phyloP scores from a whole-genome alignment of 805 yeast species.

The Candida ficus region DNA sequence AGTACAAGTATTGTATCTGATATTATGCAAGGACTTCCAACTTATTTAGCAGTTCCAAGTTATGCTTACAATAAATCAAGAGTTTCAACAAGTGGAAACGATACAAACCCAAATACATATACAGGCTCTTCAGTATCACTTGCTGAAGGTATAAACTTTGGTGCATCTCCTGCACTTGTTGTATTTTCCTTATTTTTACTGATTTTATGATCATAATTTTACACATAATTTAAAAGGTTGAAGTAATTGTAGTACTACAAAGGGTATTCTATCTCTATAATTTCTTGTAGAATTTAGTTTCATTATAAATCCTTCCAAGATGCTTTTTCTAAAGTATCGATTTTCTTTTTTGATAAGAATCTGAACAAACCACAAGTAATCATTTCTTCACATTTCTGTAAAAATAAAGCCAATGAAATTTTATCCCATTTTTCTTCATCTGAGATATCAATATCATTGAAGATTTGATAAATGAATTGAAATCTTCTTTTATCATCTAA shows the following conservation, averaged over 20 bases:
- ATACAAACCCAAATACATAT: too few species aligned
- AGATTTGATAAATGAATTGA: slow-evolving; percentile 24
- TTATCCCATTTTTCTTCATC: slow-evolving; percentile 54
- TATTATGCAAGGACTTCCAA: background rate
- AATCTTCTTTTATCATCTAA: slow-evolving; percentile 24
- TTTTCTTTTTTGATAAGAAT: slow-evolving; percentile 43
- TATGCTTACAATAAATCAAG: slow-evolving; percentile 6
- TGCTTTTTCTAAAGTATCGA: slow-evolving; percentile 63
- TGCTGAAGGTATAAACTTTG: background rate
- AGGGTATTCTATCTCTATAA: too few species aligned
- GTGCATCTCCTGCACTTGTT: background rate
- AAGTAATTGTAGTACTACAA: too few species aligned
- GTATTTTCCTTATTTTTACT: too few species aligned
- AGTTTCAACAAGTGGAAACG: background rate
- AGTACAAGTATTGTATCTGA: background rate
- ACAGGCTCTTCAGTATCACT: background rate
- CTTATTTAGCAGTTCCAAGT: background rate
- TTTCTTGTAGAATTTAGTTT: too few species aligned
- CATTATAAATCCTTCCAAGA: slow-evolving; percentile 59
- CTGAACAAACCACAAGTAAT: slow-evolving; percentile 64
- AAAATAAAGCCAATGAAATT: slow-evolving; percentile 62
- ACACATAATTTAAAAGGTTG: too few species aligned
- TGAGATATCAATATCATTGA: slow-evolving; percentile 22
- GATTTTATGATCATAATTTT: too few species aligned
- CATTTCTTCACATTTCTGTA: slow-evolving; percentile 69